Evolutionary conservation across 139 green algal genomes (phyloP).

Genomic region (Closterium sp.): DNA sequence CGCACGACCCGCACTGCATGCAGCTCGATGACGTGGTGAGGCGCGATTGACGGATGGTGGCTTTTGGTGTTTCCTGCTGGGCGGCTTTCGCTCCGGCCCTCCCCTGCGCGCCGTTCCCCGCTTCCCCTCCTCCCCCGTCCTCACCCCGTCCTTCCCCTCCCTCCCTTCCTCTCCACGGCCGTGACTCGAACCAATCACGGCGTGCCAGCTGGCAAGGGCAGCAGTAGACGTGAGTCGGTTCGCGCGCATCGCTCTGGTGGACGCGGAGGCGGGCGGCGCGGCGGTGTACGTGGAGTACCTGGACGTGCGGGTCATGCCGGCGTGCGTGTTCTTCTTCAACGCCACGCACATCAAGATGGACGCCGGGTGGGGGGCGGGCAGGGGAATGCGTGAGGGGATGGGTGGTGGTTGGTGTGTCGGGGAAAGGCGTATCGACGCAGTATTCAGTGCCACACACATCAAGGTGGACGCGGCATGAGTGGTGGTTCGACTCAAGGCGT

Average conservation of each 20-base stretch:
- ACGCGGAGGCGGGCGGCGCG: conserved; percentile 17
- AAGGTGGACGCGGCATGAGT: too few species aligned
- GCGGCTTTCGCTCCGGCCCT: too few species aligned
- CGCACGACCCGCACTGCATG: conserved; percentile 28
- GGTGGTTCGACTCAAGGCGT: too few species aligned
- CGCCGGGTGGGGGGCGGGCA: conserved; percentile 20
- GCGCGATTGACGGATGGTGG: not conserved
- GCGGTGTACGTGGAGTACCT: conserved; percentile 51
- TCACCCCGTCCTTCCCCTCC: too few species aligned
- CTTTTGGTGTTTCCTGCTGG: too few species aligned
- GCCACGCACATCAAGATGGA: conserved; percentile 54
- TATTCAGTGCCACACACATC: too few species aligned
- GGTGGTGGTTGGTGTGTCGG: too few species aligned
- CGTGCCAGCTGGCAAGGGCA: conserved; percentile 38
- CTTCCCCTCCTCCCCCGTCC: not conserved
- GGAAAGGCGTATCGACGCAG: too few species aligned
- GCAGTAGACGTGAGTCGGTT: conserved; percentile 28
- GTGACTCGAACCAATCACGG: not conserved
- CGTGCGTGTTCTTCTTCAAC: conserved; percentile 53
- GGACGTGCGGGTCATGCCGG: conserved; percentile 44
- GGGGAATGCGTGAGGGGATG: too few species aligned
- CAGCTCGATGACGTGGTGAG: conserved; percentile 51
- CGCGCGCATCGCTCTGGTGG: conserved; percentile 23
- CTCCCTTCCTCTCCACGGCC: not conserved
- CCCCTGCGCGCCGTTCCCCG: too few species aligned